Base-by-base conservation (phyloP, 768 basidiomycete species). In the Rubroboletus pulcherrimus region DNA sequence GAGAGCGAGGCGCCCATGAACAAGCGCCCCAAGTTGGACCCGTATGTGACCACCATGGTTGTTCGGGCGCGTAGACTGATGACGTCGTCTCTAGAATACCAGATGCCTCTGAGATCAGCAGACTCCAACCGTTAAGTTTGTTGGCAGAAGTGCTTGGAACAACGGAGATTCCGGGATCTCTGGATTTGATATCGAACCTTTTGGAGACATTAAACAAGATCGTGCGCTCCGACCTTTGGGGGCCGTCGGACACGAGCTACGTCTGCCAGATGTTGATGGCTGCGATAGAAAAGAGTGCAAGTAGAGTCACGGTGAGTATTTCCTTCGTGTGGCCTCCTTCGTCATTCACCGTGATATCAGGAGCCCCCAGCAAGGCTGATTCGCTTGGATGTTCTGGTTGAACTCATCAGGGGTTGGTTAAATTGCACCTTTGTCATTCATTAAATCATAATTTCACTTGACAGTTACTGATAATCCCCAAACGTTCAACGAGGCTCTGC, bases 401-500 rank as follows among this genome's bases (percentile, higher is more conserved):
- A 95, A 57, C 78, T 95, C 37, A 88, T 98, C 63, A 77, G 92
- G 66, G 83, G 91, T 91, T 64, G 21, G 64, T 49, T 37, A 3
- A 51, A 7, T 19, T 35, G 39, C 45, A 15, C 15, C 49, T 33
- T 30, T 37, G 19, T 37, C 54, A 42, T 59, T 21, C 34, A 12
- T 31, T 34, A 1, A 6, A 2, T 9, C 44, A 8, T 49, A n/a
- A 52, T 5, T 17, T 34, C 4, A 29, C n/a, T 21, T 34, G 35
- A 3, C 58, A 95, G 94, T 87, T 15, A 87, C 93, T 3, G 83
- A 84, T 42, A 97, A 95, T 63, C 95, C 96, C 1, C 94, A 98
- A 66, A 96, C 92, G 0, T 94, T 94, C 75, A 86, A 98, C 61
- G 91, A 96, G 69, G 93, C 93, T 0, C 75, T 98, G 3, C 78